A percentile compares a stretch with the other conserved stretches of the same genome.
Evolutionary conservation across 2,329 filamentous ascomycete species (phyloP).

Genomic region (Penicillium sp.): DNA sequence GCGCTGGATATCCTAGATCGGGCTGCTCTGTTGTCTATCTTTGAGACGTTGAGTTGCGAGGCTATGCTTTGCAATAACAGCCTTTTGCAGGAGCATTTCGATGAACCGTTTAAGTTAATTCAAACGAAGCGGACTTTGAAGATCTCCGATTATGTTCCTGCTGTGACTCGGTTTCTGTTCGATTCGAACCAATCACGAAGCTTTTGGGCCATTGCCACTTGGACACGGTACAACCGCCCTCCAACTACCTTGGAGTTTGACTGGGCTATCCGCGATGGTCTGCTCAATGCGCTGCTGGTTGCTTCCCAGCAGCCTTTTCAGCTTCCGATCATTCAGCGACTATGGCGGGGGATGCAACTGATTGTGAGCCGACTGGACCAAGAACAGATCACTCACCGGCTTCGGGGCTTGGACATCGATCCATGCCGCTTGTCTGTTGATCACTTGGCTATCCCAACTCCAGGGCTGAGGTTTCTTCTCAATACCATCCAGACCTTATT

Average conservation of each 20-base stretch:
- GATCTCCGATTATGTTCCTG: constrained; percentile 68
- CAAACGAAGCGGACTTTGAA: constrained; percentile 74
- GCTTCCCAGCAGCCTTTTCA: constrained; percentile 53
- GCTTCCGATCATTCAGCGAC: constrained; percentile 55
- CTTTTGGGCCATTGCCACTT: constrained; percentile 63
- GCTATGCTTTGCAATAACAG: constrained; percentile 60
- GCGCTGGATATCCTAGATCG: constrained; percentile 48
- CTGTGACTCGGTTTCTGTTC: constrained; percentile 80
- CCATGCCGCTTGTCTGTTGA: constrained; percentile 56
- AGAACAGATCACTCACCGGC: constrained; percentile 67
- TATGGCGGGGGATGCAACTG: constrained; percentile 71
- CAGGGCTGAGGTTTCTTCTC: constrained; percentile 62
- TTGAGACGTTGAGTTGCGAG: constrained; percentile 81
- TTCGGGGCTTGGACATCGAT: constrained; percentile 72
- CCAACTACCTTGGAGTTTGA: constrained; percentile 73
- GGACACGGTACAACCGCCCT: constrained; percentile 58
- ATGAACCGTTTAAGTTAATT: constrained; percentile 74
- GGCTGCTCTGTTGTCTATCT: constrained; percentile 69
- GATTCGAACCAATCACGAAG: constrained; percentile 59
- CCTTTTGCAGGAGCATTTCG: constrained; percentile 58
- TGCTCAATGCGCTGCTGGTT: constrained; percentile 60
- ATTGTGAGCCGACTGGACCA: constrained; percentile 70
- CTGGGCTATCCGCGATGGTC: constrained; percentile 71
- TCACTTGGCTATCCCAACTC: constrained; percentile 58
- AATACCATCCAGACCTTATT: constrained; percentile 65